Percentiles rank a stretch among this genome's conserved stretches.
phyloP scores from a whole-genome alignment of 768 basidiomycete species.

The Clitopilus hobsonii region DNA sequence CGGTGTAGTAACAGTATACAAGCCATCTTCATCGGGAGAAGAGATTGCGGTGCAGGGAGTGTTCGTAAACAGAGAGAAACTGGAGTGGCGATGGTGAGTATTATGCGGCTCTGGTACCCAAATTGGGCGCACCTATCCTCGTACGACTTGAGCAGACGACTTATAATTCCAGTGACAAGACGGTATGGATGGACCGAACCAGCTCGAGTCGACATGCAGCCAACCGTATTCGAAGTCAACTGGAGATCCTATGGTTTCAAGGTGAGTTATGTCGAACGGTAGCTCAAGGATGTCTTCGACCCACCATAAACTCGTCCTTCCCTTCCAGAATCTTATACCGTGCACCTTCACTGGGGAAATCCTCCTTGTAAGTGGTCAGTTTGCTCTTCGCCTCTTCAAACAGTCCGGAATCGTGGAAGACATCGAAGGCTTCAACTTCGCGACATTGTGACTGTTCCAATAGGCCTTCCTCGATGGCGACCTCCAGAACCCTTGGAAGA shows the following conservation, averaged over 20 bases:
- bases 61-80: conserved; percentile 54
- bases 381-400: conserved; percentile 40
- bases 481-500: conserved; percentile 38
- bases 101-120: too few species aligned
- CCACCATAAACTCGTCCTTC: conserved; percentile 23
- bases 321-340: conserved; percentile 27
- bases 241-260: conserved; percentile 37
- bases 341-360: conserved; percentile 45
- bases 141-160: conserved; percentile 46
- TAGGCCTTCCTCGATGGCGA: conserved; percentile 50
- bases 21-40: conserved; percentile 11
- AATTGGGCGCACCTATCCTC: conserved; percentile 36
- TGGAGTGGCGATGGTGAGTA: conserved; percentile 19
- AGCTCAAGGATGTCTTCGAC: neutral
- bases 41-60: conserved; percentile 58
- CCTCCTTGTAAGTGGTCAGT: conserved; percentile 39
- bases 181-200: conserved; percentile 71
- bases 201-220: conserved; percentile 48
- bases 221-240: conserved; percentile 39
- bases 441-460: conserved; percentile 52
- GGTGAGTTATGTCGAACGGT: neutral
- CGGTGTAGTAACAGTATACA: conserved; percentile 58
- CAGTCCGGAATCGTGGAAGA: conserved; percentile 36
- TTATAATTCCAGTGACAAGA: conserved; percentile 55
- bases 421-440: conserved; percentile 54